phyloP scores from a whole-genome alignment of 1,284 basidiomycete species.

The Peniophora sp. region DNA sequence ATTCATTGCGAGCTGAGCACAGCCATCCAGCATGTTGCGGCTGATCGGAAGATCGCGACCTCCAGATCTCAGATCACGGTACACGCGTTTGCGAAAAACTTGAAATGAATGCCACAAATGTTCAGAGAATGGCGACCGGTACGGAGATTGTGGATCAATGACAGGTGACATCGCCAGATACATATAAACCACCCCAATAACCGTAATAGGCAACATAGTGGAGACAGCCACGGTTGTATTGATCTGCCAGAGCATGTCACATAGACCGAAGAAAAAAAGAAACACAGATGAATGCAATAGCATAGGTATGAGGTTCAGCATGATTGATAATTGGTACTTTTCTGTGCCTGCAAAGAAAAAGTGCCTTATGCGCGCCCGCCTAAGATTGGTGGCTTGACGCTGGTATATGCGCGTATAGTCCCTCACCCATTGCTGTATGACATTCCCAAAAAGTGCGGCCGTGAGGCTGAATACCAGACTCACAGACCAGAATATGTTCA shows the following conservation, averaged over 20 bases:
- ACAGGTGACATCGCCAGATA: neutral
- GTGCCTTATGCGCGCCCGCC: constrained; percentile 4
- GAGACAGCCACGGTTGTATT: neutral
- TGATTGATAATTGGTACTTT: constrained; percentile 5
- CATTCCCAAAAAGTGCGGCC: constrained; percentile 5
- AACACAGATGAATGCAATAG: constrained; percentile 9
- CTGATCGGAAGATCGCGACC: neutral
- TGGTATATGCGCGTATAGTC: constrained; percentile 8
- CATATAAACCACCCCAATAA: neutral
- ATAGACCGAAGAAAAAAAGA: constrained; percentile 9
- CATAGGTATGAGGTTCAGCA: constrained; percentile 7
- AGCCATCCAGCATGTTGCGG: neutral
- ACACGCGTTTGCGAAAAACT: neutral
- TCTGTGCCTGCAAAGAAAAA: constrained; percentile 6
- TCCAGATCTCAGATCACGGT: neutral
- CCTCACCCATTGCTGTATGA: constrained; percentile 6
- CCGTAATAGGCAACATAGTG: neutral
- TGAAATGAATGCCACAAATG: constrained; percentile 1
- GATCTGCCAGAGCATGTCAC: constrained; percentile 3
- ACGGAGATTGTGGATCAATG: neutral
- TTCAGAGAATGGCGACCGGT: constrained; percentile 2
- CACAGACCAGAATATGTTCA: constrained; percentile 10
- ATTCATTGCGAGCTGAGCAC: neutral
- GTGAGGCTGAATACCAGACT: constrained; percentile 8
- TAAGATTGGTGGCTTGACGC: constrained; percentile 7